Conservation (phyloP, 2,329 filamentous ascomycete species). For the Fusarium staphyleae region DNA sequence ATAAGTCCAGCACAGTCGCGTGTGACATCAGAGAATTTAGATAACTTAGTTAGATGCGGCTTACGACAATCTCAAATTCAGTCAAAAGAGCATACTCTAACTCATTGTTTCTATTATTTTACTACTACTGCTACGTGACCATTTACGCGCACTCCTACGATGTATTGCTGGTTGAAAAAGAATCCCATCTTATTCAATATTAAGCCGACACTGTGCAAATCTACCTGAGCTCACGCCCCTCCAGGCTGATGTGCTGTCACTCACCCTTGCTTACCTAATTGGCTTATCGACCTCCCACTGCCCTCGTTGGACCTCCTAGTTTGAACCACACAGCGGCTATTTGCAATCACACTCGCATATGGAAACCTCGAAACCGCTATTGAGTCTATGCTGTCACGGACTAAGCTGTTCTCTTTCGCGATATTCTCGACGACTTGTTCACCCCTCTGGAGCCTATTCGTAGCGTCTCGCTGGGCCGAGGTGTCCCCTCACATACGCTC, state of each 20-base stretch:
- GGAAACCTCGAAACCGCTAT: slow-evolving; percentile 16
- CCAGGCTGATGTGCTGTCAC: background rate
- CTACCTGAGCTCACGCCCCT: background rate
- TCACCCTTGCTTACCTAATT: slow-evolving; percentile 37
- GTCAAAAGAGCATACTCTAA: background rate
- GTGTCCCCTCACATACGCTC: slow-evolving; percentile 21
- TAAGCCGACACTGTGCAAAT: background rate
- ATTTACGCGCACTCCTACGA: too few species aligned
- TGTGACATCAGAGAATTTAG: too few species aligned
- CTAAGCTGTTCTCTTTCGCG: background rate
- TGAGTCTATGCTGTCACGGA: slow-evolving; percentile 12
- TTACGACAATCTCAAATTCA: background rate
- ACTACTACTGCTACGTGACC: too few species aligned
- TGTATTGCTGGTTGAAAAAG: too few species aligned
- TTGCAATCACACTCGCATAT: slow-evolving; percentile 38
- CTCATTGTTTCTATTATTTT: too few species aligned
- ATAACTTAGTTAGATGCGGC: background rate
- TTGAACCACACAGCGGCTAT: slow-evolving; percentile 41
- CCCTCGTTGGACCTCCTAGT: slow-evolving; percentile 41
- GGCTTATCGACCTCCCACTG: slow-evolving; percentile 13
- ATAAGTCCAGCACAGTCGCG: background rate
- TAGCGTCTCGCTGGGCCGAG: slow-evolving; percentile 19
- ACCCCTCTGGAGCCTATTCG: slow-evolving; percentile 10
- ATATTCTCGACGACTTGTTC: slow-evolving; percentile 4
- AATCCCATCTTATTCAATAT: background rate